These are phyloP conservation scores for Hypoxylon sp. DNA, from an alignment of 2,329 filamentous ascomycete species.

Conservation along the genomic window DNA sequence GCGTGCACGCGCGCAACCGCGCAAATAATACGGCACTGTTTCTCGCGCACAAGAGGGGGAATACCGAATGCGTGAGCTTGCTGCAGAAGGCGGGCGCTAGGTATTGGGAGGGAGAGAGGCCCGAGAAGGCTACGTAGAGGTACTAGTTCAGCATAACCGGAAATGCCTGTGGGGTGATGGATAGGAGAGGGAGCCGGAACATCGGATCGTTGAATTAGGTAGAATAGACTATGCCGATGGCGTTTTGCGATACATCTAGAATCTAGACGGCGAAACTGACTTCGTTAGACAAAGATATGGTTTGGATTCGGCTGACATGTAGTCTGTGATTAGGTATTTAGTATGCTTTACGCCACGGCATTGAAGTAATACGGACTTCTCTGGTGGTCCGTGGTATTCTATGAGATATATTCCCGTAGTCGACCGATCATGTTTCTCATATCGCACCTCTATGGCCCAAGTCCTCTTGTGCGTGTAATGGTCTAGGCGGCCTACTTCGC, in stretches of 20 bases:
- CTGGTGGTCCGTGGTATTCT: too few relatives aligned
- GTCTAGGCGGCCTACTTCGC: too few relatives aligned
- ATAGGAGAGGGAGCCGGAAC: neutral
- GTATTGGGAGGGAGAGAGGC: slow-evolving; percentile 63
- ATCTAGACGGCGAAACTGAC: too few relatives aligned
- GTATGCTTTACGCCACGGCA: too few relatives aligned
- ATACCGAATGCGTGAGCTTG: slow-evolving; percentile 64
- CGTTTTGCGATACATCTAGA: neutral
- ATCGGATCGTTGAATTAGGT: neutral
- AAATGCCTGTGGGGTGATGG: neutral
- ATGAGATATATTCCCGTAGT: too few relatives aligned
- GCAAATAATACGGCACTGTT: slow-evolving; percentile 75
- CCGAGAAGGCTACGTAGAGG: neutral
- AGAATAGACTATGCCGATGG: neutral
- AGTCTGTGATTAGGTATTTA: too few relatives aligned
- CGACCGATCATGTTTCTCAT: too few relatives aligned
- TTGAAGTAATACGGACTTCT: too few relatives aligned
- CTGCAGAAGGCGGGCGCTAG: slow-evolving; percentile 70
- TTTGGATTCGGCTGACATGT: too few relatives aligned
- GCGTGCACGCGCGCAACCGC: slow-evolving; percentile 73
- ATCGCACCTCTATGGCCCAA: too few relatives aligned
- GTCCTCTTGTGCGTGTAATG: too few relatives aligned
- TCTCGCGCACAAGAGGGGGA: slow-evolving; percentile 69
- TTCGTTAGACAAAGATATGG: too few relatives aligned
- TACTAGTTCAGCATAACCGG: neutral